Conservation (phyloP, 192 early-diverging fungal species). For the Backusella psychrophila region DNA sequence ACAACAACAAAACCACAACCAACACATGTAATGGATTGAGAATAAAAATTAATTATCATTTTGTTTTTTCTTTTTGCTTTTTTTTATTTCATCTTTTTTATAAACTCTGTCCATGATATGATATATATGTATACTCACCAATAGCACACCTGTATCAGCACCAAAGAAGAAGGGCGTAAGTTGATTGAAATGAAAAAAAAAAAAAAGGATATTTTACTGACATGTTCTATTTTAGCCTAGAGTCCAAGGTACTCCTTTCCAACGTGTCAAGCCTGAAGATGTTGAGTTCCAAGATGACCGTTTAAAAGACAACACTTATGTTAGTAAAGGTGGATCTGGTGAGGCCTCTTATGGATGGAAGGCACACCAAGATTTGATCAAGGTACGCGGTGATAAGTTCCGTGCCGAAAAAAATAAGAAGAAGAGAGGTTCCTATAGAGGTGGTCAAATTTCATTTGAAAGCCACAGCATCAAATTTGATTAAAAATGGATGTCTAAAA, state of each 20-base stretch:
- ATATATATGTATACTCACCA: not conserved
- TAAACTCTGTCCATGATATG: too few relatives aligned
- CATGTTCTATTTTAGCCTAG: not conserved
- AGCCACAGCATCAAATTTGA: slow-evolving; percentile 92
- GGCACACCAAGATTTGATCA: slow-evolving; percentile 90
- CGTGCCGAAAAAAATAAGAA: slow-evolving; percentile 97
- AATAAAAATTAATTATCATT: slow-evolving; percentile 15
- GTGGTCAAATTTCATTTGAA: slow-evolving; percentile 81
- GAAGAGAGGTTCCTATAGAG: slow-evolving; percentile 92
- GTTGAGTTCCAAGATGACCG: slow-evolving; percentile 77
- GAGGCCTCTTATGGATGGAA: slow-evolving; percentile 83
- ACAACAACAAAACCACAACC: not conserved
- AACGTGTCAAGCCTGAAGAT: slow-evolving; percentile 78
- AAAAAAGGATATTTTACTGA: too few relatives aligned
- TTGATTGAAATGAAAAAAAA: not conserved
- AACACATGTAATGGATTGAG: not conserved
- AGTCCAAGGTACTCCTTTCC: slow-evolving; percentile 66
- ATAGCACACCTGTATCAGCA: not conserved
- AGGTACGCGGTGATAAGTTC: slow-evolving; percentile 89
- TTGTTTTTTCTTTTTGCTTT: not conserved
- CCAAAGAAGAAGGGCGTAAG: slow-evolving; percentile 5
- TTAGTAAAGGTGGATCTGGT: slow-evolving; percentile 61
- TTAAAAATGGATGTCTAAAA: not conserved
- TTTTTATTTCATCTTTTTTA: slow-evolving; percentile 14
- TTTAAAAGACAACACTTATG: slow-evolving; percentile 84